Conservation (phyloP, 1,139 yeast genomes). For the Geotrichum phurueaensis region DNA sequence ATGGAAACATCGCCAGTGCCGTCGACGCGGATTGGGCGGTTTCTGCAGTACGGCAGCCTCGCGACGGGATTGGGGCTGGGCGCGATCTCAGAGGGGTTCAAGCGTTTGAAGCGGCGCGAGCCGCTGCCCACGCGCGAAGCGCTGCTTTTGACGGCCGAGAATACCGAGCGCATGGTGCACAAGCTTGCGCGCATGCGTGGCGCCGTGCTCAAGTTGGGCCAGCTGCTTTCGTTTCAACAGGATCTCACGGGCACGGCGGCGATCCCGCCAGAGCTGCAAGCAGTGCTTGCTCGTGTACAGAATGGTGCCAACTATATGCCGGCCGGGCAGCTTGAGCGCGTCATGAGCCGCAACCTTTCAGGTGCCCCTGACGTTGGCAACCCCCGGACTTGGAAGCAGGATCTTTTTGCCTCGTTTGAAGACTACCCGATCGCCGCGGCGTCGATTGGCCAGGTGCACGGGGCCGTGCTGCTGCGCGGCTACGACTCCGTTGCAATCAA, state of each 20-base stretch:
- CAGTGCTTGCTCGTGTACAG: constrained; percentile 76
- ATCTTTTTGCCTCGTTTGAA: constrained; percentile 64
- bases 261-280: constrained; percentile 78
- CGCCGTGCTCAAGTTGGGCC: constrained; percentile 94
- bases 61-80: constrained; percentile 92
- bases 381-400: constrained; percentile 74
- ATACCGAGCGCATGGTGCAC: constrained; percentile 80
- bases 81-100: constrained; percentile 71
- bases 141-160: constrained; percentile 67
- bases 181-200: constrained; percentile 95
- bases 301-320: constrained; percentile 97
- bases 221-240: constrained; percentile 80
- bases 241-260: constrained; percentile 50
- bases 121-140: constrained; percentile 24
- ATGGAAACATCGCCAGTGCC: constrained; percentile 73
- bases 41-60: constrained; percentile 85
- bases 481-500: constrained; percentile 85
- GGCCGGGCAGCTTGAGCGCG: constrained; percentile 74
- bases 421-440: constrained; percentile 96
- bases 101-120: constrained; percentile 42
- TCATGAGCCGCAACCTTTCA: constrained; percentile 59
- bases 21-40: constrained; percentile 72
- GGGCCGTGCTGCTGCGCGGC: constrained; percentile 53
- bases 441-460: constrained; percentile 94
- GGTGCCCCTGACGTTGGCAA: background rate